Evolutionary conservation across 202 grass and related monocot genomes (phyloP), one percentile per base, ranked within the genome.

Genomic region (Zizania palustris): DNA sequence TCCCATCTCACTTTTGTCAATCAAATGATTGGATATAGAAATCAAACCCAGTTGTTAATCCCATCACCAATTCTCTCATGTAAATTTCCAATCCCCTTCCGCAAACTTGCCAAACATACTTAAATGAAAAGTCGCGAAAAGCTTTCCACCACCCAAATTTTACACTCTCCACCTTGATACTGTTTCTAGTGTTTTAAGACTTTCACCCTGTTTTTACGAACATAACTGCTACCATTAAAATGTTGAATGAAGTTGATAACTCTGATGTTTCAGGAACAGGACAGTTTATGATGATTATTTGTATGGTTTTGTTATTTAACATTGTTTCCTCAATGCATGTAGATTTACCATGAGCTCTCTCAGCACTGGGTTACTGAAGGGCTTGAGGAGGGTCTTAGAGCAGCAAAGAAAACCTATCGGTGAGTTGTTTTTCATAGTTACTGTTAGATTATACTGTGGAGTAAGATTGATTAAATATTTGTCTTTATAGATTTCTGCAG

Each of bases 321-420:
- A 5, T 71, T 50, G 16, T 77, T 72, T 77, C 81, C 18, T 77
- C 18, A 58, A 28, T 73, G 68, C 51, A 45, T 80, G 36, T 84
- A 96, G 89, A 63, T 83, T 86, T 54, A 80, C 74, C 53, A 88
- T 97, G 94, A 69, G 74, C 82, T 73, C 71, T 82, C 42, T 80
- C 20, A 84, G 70, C 16, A 48, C 21, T 48, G 76, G 84, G 83
- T 78, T 92, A 73, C 70, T 97, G 40, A 91, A 90, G 57, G 72
- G 89, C 56, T 83, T 88, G 54, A 88, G 79, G 59, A 80, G 60
- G 65, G 69, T 85, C 73, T 56, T 79, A 75, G 56, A 53, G 67
- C 81, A 89, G 14, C 73, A 73, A 45, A 79, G 65, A 21, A 77
- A 67, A 73, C 39, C 88, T 86, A 43, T 80, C 11, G 84, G 88